A percentile compares a stretch with the other conserved stretches of the same genome.
These are phyloP conservation scores for Kluyveromyces lactis DNA, from an alignment of 805 yeast genomes.

Conservation along the genomic window DNA sequence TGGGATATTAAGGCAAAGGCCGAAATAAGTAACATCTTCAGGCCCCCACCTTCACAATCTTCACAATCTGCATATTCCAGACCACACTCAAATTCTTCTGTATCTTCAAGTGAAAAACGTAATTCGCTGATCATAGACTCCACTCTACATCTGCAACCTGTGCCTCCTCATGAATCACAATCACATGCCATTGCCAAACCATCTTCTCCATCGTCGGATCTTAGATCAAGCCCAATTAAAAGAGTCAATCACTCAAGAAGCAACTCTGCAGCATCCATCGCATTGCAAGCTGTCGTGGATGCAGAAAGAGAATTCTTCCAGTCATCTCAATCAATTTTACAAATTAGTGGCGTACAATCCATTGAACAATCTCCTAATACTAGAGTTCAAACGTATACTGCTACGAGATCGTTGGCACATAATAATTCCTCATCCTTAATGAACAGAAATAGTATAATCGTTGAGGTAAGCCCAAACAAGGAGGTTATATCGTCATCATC, in stretches of 20 bases:
- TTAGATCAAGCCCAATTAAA: conserved; percentile 16
- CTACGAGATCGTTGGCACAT: conserved; percentile 1
- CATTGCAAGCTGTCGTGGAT: conserved; percentile 65
- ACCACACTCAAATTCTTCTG: conserved; percentile 27
- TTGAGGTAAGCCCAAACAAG: conserved; percentile 20
- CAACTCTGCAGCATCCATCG: conserved; percentile 51
- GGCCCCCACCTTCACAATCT: conserved; percentile 15
- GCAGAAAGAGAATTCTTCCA: conserved; percentile 35
- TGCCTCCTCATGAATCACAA: conserved; percentile 64
- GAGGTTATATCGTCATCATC: not conserved
- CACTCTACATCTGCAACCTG: conserved; percentile 39
- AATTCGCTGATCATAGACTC: conserved; percentile 28
- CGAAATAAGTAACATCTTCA: conserved; percentile 31
- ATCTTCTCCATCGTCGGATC: conserved; percentile 26
- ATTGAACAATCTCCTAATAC: conserved; percentile 10
- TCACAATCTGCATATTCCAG: conserved; percentile 12
- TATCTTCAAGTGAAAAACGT: conserved; percentile 35
- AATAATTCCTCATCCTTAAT: conserved; percentile 13
- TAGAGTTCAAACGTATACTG: conserved; percentile 5
- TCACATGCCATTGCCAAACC: conserved; percentile 48
- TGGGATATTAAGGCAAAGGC: conserved; percentile 56
- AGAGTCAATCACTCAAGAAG: conserved; percentile 30
- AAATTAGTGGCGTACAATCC: conserved; percentile 12
- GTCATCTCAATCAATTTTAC: conserved; percentile 6
- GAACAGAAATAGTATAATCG: conserved; percentile 19